Base-by-base conservation (phyloP, 1,284 basidiomycete species). In the Trichosporon asahii region DNA sequence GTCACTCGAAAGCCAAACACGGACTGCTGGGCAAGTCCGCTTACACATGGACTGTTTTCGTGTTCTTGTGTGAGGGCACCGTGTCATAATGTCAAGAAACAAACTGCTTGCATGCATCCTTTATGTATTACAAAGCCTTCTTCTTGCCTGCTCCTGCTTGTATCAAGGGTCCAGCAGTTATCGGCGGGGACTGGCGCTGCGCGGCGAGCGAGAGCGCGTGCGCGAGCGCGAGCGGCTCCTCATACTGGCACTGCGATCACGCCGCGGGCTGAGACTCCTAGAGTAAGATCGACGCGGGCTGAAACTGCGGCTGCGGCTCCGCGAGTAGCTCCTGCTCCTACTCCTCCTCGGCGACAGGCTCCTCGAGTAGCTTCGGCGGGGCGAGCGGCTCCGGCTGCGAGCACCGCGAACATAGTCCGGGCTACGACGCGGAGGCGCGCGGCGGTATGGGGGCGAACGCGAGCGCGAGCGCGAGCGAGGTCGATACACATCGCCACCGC, bases 321-420 rank as follows among this genome's bases (percentile, higher is more conserved):
- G 67, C 12, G 64, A 67, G 40, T 23, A n/a, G 33, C 67, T 67
- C 63, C 69, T 66, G 60, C 68, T 65, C 37, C 60, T 33, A 49
- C 67, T 49, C 27, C 44, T n/a, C 49, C 31, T 25, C 4, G 64
- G 44, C 64, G 64, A 63, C 64, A 53, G n/a, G 33, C 66, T 66
- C n/a, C 40, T 46, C 27, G 65, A 49, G 66, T 37, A 60, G 64
- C 64, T 66, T 5, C 65, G 37, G 33, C 65, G 40, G 11, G 61
- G 64, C 9, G 29, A 27, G 60, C 67, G 60, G 60, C 68, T 71
- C 46, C 68, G 31, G 29, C 68, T 66, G 21, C 73, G 68, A 8
- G 68, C 73, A 8, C 73, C 73, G 53, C 76, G 70, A 5, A 70
- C 69, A 44, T 72, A 71, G 64, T 70, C 68, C 2, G 73, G 72